These are phyloP conservation scores for Russula ochroleuca DNA, from an alignment of 768 basidiomycete species.

Conservation along the genomic window DNA sequence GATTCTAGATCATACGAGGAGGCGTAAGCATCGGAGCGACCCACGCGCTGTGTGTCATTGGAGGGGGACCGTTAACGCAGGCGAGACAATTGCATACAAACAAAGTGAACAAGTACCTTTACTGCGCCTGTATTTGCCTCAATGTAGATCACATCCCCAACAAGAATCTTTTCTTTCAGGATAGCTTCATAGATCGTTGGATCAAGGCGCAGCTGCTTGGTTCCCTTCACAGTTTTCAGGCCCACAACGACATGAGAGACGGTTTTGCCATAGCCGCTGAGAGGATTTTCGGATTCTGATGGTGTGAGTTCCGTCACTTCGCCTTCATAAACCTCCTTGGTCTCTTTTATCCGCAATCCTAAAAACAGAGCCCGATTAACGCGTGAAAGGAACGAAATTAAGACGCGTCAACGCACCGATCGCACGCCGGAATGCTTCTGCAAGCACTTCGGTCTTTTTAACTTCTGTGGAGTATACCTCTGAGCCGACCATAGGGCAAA, in stretches of 20 bases:
- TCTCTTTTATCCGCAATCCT: conserved; percentile 98
- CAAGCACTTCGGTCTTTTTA: conserved; percentile 97
- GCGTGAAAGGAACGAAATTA: neutral
- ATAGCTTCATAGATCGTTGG: conserved; percentile 97
- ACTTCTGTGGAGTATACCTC: conserved; percentile 97
- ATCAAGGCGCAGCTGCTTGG: conserved; percentile 91
- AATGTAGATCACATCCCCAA: conserved; percentile 96
- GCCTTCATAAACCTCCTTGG: conserved; percentile 97
- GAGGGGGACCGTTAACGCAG: neutral
- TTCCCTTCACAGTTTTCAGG: conserved; percentile 81
- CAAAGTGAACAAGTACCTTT: conserved; percentile 52
- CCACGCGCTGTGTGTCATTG: conserved; percentile 66
- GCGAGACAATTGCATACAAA: neutral
- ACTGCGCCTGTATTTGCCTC: conserved; percentile 93
- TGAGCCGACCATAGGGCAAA: conserved; percentile 97
- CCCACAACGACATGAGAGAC: conserved; percentile 97
- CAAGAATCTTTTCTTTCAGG: conserved; percentile 92
- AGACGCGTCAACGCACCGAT: conserved; percentile 62
- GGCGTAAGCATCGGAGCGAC: conserved; percentile 95
- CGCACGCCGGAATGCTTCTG: conserved; percentile 89
- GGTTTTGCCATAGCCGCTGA: conserved; percentile 97
- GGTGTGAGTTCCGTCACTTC: conserved; percentile 98
- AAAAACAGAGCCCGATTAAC: conserved; percentile 24
- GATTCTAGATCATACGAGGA: conserved; percentile 97
- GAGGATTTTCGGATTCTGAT: conserved; percentile 92